Base-by-base conservation (phyloP, 192 early-diverging fungal species). In the Coemansia erecta region DNA sequence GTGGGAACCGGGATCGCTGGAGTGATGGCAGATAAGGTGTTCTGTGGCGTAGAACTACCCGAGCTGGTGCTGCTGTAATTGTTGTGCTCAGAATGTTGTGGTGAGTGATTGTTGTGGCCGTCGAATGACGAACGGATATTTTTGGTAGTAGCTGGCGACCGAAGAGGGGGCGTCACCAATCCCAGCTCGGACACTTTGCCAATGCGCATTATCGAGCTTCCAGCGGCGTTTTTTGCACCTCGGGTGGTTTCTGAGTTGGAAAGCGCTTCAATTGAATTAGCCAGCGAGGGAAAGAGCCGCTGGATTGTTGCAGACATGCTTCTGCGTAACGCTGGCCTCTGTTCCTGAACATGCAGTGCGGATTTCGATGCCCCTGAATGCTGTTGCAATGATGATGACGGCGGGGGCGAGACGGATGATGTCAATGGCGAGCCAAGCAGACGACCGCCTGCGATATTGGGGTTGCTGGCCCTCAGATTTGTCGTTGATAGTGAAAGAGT, bases 251-350 rank as follows among this genome's bases (percentile, higher is more conserved):
- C 17, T 13, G 14, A 43, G 42, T 43, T 53, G 18, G 51, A 23
- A 53, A 37, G 31, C 51, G 60, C 50, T 12, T 55, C 50, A 10
- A 37, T 45, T 17, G 56, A 56, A 43, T 59, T 56, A 21, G 56
- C 37, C 44, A 76, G 60, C 41, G 63, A 60, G 7, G 73, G 73
- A 50, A 76, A 76, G 53, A 76, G 50, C 8, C 73, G 67, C 15
- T 57, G 63, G 35, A 76, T 69, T 15, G 63, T 53, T 12, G 60
- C 68, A 2, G 73, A 53, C n/a, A 55, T 51, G 51, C 56, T 70
- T 31, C 48, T 63, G 37, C 68, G 68, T 18, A 51, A 23, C 13
- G 43, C 24, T 42, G 43, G 28, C 7, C 28, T 31, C 28, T 33
- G 41, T 8, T 44, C 47, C 13, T 22, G 14, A 28, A 9, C 31